Percentiles rank a stretch among this genome's conserved stretches.
phyloP scores from a whole-genome alignment of 805 yeast genomes.

The Hanseniaspora nectarophila region DNA sequence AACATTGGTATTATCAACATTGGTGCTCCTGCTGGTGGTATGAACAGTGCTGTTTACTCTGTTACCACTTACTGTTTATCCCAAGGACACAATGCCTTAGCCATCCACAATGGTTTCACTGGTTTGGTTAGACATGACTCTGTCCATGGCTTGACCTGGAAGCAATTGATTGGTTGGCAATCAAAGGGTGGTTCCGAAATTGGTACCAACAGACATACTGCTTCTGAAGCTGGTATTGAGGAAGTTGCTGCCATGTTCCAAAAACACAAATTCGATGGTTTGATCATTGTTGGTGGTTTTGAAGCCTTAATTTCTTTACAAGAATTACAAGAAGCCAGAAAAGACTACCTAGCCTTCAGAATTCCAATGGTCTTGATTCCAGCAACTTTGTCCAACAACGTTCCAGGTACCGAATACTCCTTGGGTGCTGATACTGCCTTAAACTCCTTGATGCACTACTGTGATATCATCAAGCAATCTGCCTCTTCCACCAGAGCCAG shows the following conservation, averaged over 20 bases:
- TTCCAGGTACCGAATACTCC: slow-evolving; percentile 97
- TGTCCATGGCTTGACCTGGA: slow-evolving; percentile 51
- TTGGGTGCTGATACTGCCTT: slow-evolving; percentile 92
- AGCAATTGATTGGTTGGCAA: slow-evolving; percentile 63
- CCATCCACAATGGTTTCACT: slow-evolving; percentile 61
- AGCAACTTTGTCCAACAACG: slow-evolving; percentile 92
- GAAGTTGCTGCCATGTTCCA: slow-evolving; percentile 61
- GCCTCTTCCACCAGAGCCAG: slow-evolving; percentile 91
- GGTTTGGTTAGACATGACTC: slow-evolving; percentile 57
- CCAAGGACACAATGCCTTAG: slow-evolving; percentile 59
- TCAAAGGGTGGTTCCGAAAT: slow-evolving; percentile 68
- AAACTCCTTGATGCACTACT: slow-evolving; percentile 78
- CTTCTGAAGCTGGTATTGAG: slow-evolving; percentile 55
- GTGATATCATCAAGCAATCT: slow-evolving; percentile 88
- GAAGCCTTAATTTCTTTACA: slow-evolving; percentile 66
- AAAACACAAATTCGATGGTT: slow-evolving; percentile 56
- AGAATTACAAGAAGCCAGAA: slow-evolving; percentile 50
- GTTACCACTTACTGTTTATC: slow-evolving; percentile 66
- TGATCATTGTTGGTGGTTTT: slow-evolving; percentile 68
- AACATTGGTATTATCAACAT: slow-evolving; percentile 61
- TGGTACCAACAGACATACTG: slow-evolving; percentile 66
- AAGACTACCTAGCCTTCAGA: slow-evolving; percentile 64
- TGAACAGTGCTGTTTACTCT: slow-evolving; percentile 67
- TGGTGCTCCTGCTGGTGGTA: slow-evolving; percentile 72
- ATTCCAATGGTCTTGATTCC: slow-evolving; percentile 92